Evolutionary conservation across 148 eudicot genomes (phyloP), one percentile per base, ranked within the genome.

Genomic region (Fallopia convolvulus): DNA sequence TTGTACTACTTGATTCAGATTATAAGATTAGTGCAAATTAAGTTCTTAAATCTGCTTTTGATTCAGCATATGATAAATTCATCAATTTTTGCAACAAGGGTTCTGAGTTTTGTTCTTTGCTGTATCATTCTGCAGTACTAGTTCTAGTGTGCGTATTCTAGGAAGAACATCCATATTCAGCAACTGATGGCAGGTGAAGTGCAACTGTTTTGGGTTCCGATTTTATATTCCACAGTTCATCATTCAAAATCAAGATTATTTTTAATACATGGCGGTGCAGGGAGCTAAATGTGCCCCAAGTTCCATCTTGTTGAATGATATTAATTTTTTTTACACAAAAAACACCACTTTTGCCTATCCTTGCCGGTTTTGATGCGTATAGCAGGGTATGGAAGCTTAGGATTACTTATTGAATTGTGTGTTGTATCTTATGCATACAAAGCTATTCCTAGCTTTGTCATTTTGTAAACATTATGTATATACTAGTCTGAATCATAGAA

Each of bases 131-230:
- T 83, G 88, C 88, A 83, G 88, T 83, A n/a, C 42, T 85, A 55
- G 77, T 83, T 58, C 61, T 79, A 5, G 11, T 85, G 68, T 77
- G 77, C 74, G 77, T 80, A 50, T 79, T 83, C 72, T 85, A 76
- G 81, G 74, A 58, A 50, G 75, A 72, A 33, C 30, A 49, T 48
- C 55, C 36, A 15, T 47, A 66, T 66, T 66, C 44, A 14, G 72
- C 72, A 36, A 91, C 89, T 81, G 91, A 92, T 78, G 91, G 92
- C 42, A 66, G 15, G 72, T 39, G 20, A 63, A 63, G 39, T 63
- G 15, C 70, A 32, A 30, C 39, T 26, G 15, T 26, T 30, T 13
- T 63, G 15, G 58, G 70, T 3, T 63, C 39, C 0, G 20, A 39
- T 36, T 30, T 68, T 65, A 40, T 32, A 15, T 65, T 65, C 71